Percentiles rank a stretch among this genome's conserved stretches.
Conservation (phyloP, 805 yeast species). For the Isabelozyma pseudorhagii region DNA sequence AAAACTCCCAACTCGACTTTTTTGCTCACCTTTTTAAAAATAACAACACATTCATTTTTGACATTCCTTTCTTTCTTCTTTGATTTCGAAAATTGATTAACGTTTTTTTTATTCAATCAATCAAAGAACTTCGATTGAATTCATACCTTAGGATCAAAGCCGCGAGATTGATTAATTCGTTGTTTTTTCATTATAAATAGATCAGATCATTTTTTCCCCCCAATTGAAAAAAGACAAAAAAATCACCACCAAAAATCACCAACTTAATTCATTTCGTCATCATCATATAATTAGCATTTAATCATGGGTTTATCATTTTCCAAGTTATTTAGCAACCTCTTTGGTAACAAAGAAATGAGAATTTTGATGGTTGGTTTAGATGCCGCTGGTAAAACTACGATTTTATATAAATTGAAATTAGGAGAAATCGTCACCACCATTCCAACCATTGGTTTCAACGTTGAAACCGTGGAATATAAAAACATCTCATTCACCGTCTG, state of each 20-base stretch:
- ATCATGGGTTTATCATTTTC: conserved; percentile 93
- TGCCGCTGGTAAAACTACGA: conserved; percentile 98
- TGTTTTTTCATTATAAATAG: background rate
- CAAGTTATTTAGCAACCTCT: conserved; percentile 89
- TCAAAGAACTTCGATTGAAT: background rate
- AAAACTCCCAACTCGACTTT: background rate
- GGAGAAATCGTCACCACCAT: conserved; percentile 96
- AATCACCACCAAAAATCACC: too few species aligned
- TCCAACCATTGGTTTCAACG: conserved; percentile 97
- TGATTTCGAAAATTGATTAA: background rate
- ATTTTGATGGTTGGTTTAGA: conserved; percentile 97
- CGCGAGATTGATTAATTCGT: background rate
- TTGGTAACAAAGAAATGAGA: conserved; percentile 98
- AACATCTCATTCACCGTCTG: conserved; percentile 95
- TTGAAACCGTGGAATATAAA: conserved; percentile 95
- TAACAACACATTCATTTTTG: background rate
- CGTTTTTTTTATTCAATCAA: background rate
- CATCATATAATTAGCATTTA: background rate
- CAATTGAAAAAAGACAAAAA: background rate
- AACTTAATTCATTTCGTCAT: background rate
- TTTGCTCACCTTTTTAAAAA: background rate
- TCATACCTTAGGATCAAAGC: background rate
- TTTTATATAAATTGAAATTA: conserved; percentile 87
- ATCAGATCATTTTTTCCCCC: background rate
- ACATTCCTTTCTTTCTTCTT: background rate